Evolutionary conservation across 177 flowering plant species (phyloP), one percentile per base, ranked within the genome.

Genomic region (Vitis hybrid): DNA sequence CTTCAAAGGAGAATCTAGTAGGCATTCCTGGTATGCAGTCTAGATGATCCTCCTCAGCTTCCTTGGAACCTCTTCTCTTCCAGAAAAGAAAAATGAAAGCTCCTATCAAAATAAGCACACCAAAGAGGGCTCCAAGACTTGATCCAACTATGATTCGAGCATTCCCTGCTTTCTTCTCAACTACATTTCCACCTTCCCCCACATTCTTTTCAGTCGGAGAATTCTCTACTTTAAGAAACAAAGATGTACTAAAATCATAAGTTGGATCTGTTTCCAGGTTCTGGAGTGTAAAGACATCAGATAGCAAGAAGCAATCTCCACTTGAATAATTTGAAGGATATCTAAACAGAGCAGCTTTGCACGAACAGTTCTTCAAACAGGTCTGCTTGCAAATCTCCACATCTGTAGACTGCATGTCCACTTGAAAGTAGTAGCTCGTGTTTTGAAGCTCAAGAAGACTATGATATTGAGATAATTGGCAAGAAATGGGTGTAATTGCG

Each of bases 291-390:
- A 55, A 30, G 2, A 68, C 2, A 2, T 62, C 48, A 0, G 62
- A 18, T 4, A 21, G 68, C 18, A 68, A 62, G 7, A 1, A 50
- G 11, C 72, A 74, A 64, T 56, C 26, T 9, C 72, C 76, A 23
- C 3, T 12, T 2, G 72, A 56, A 7, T 5, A 0, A 34, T 50
- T 49, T 0, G 4, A 1, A 0, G 10, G 1, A 18, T 74, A 17
- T 13, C 34, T 10, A 30, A 74, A 74, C 21, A 68, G 1, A 18
- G 70, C 76, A 19, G 68, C 68, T 32, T 30, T 62, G 62, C 76
- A 74, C 8, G 64, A 66, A 2, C 70, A 67, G 19, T 72, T 66
- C 6, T 17, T 17, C 51, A 50, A 21, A 26, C 76, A 74, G 1
- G 52, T 65, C 54, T 21, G 6, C 60, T 60, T 61, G 45, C 76